Evolutionary conservation across 2,329 filamentous ascomycete genomes (phyloP).

Genomic region (Claviceps spartinae): DNA sequence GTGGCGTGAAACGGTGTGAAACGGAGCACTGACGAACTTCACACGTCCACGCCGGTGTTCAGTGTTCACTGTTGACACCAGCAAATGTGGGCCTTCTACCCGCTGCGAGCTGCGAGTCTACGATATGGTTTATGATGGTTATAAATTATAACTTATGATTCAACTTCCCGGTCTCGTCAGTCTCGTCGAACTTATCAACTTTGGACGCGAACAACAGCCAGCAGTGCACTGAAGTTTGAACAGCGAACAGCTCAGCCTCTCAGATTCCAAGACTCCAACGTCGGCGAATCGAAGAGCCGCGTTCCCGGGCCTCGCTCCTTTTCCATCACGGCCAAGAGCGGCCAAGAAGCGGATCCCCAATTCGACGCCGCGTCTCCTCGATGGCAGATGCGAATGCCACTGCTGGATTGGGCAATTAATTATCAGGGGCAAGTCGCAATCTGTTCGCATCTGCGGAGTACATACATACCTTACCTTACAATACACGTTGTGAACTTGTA

Average conservation of each 20-base stretch:
- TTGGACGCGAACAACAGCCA: neutral
- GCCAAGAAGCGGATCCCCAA: neutral
- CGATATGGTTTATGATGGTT: no score
- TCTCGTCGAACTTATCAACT: neutral
- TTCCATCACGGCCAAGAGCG: neutral
- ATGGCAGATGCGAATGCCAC: neutral
- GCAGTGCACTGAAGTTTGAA: neutral
- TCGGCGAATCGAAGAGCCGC: neutral
- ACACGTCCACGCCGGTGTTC: neutral
- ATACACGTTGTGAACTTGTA: no score
- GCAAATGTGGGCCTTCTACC: no score
- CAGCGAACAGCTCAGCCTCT: no score
- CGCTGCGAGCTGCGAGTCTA: no score
- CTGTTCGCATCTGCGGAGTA: no score
- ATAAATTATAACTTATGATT: no score
- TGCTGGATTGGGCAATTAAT: neutral
- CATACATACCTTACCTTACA: no score
- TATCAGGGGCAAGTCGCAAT: no score
- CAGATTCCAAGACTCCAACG: no score
- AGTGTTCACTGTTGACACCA: neutral
- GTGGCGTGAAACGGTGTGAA: neutral
- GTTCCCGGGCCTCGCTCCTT: neutral
- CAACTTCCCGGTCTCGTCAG: no score
- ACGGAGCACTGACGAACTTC: neutral
- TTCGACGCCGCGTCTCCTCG: neutral